Conservation (phyloP, 2,329 filamentous ascomycete species). For the Penicillium freii region DNA sequence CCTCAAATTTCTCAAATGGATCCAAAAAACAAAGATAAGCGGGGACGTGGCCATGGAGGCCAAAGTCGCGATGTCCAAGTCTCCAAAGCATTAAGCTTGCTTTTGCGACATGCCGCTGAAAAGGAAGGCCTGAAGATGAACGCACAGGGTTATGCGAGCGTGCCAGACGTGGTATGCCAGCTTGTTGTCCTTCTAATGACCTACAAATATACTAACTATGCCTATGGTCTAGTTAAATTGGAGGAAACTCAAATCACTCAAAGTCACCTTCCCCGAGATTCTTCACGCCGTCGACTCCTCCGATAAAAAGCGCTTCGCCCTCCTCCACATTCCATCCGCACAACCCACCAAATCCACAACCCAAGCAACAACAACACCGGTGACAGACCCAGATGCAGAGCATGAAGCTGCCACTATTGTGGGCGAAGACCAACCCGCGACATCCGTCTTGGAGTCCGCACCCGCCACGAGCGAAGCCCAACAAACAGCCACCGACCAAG, state of each 20-base stretch:
- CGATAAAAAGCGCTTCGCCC: slow-evolving; percentile 86
- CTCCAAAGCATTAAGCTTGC: slow-evolving; percentile 42
- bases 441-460: slow-evolving; percentile 19
- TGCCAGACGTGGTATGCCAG: slow-evolving; percentile 55
- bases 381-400: slow-evolving; percentile 23
- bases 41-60: slow-evolving; percentile 12
- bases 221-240: slow-evolving; percentile 51
- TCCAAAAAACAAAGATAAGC: background rate
- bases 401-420: slow-evolving; percentile 10
- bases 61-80: slow-evolving; percentile 37
- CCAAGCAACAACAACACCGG: slow-evolving; percentile 16
- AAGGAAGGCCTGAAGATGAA: slow-evolving; percentile 60
- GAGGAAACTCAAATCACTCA: slow-evolving; percentile 63
- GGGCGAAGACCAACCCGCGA: slow-evolving; percentile 10
- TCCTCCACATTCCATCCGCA: slow-evolving; percentile 57
- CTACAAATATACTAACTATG: background rate
- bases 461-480: slow-evolving; percentile 32
- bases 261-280: slow-evolving; percentile 74
- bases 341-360: slow-evolving; percentile 20
- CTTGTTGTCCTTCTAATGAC: background rate
- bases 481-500: slow-evolving; percentile 34
- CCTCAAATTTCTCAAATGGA: background rate
- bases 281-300: slow-evolving; percentile 67
- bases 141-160: slow-evolving; percentile 59
- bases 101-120: slow-evolving; percentile 62